These are phyloP conservation scores for Pyricularia pennisetigena DNA, from an alignment of 2,329 filamentous ascomycete species.

Conservation along the genomic window DNA sequence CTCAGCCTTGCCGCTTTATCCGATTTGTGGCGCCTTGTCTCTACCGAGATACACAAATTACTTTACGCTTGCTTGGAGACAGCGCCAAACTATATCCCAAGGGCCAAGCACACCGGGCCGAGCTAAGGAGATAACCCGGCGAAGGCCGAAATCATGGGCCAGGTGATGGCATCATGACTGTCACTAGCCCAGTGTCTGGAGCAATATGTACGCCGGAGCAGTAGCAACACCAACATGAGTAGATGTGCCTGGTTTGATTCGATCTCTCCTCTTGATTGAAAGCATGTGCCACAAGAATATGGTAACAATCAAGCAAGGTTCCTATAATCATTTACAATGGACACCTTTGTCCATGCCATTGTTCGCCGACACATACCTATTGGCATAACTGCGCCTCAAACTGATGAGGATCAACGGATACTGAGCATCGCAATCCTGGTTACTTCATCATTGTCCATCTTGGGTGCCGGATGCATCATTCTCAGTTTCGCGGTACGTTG, in stretches of 20 bases:
- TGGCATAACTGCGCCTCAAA: background rate
- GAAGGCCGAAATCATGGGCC: background rate
- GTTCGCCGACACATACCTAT: background rate
- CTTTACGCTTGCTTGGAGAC: background rate
- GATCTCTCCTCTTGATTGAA: background rate
- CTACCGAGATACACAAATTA: background rate
- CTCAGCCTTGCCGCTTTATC: background rate
- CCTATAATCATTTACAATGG: background rate
- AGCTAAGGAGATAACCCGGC: background rate
- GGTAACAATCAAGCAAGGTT: background rate
- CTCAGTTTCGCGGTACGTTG: slow-evolving; percentile 18
- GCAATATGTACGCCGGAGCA: background rate
- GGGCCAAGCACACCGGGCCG: background rate
- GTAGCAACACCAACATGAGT: background rate
- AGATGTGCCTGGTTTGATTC: background rate
- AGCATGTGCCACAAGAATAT: background rate
- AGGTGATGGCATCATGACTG: background rate
- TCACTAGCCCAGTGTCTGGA: background rate
- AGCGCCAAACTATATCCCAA: background rate
- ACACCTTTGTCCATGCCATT: background rate
- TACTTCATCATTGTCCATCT: slow-evolving; percentile 21
- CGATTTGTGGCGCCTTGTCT: background rate
- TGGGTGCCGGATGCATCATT: slow-evolving; percentile 27
- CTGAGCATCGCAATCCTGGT: slow-evolving; percentile 20
- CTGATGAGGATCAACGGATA: background rate